Conservation (phyloP, 2,329 filamentous ascomycete species). For the Paecilomyces variotii region DNA sequence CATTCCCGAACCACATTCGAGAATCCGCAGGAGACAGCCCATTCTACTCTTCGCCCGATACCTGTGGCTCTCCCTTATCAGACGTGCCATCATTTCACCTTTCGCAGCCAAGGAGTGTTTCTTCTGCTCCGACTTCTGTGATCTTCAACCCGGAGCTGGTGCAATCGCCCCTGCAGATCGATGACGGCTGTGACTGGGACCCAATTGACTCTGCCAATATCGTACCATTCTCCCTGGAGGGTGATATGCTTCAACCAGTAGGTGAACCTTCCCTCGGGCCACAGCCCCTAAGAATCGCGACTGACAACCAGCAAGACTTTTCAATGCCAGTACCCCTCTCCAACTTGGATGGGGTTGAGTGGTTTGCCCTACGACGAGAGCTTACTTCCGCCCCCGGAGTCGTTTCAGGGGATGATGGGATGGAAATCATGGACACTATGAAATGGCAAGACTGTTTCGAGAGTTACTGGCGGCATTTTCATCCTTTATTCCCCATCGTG, state of each 20-base stretch:
- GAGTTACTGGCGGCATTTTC: conserved; percentile 28
- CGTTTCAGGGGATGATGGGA: conserved; percentile 22
- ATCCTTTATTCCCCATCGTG: conserved; percentile 27
- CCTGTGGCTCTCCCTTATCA: conserved; percentile 36
- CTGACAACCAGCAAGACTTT: conserved; percentile 20
- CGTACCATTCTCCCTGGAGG: conserved; percentile 25
- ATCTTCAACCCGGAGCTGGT: conserved; percentile 25
- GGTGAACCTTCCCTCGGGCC: conserved; percentile 16
- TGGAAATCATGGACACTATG: conserved; percentile 28
- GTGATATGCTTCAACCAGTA: conserved; percentile 30
- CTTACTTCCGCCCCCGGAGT: conserved; percentile 25
- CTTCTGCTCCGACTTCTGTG: conserved; percentile 24
- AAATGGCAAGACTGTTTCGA: conserved; percentile 26
- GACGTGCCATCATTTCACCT: conserved; percentile 26
- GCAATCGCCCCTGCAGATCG: conserved; percentile 26
- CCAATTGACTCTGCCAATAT: conserved; percentile 24
- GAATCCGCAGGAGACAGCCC: conserved; percentile 31
- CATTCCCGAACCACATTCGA: conserved; percentile 27
- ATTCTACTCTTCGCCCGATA: conserved; percentile 38
- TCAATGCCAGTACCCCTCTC: conserved; percentile 32
- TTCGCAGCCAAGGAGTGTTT: conserved; percentile 19
- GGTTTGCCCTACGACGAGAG: conserved; percentile 30
- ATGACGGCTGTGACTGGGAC: conserved; percentile 26
- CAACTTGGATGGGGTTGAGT: conserved; percentile 31
- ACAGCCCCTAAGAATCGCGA: neutral